Percentiles rank a stretch among this genome's conserved stretches.
Evolutionary conservation across 2,329 filamentous ascomycete genomes (phyloP).

Genomic region (Fusarium gaditjirri): DNA sequence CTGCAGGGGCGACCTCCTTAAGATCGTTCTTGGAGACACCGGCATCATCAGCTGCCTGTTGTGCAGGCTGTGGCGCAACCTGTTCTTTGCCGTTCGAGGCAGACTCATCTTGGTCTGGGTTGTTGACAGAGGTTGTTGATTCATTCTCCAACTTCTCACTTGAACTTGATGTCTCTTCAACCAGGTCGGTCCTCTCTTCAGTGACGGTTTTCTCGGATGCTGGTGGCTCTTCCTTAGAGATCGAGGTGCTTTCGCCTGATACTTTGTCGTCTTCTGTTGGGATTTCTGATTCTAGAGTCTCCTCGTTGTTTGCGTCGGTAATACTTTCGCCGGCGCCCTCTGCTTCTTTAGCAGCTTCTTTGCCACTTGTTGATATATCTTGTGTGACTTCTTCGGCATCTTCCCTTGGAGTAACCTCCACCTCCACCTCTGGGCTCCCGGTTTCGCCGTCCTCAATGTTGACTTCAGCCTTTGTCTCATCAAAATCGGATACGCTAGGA

Average conservation of each 20-base stretch:
- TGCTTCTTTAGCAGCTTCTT: constrained; percentile 6
- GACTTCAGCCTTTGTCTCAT: constrained; percentile 13
- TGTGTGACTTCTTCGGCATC: constrained; percentile 1
- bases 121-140: background rate
- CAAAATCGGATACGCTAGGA: constrained; percentile 1
- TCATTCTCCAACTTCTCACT: background rate
- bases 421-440: background rate
- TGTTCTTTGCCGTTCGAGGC: background rate
- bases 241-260: constrained; percentile 1
- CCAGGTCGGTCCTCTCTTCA: constrained; percentile 2
- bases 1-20: background rate
- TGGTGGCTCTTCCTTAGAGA: constrained; percentile 4
- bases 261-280: constrained; percentile 6
- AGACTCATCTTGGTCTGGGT: background rate
- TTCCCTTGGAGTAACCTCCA: constrained; percentile 7
- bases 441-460: constrained; percentile 8
- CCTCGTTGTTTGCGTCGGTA: background rate
- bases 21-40: background rate
- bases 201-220: background rate
- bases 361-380: background rate
- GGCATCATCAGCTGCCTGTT: background rate
- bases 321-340: constrained; percentile 5
- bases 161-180: background rate
- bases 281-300: constrained; percentile 2
- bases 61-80: background rate